Base-by-base conservation (phyloP, 352 stramenopile genomes). In the Phytopythium boreale region DNA sequence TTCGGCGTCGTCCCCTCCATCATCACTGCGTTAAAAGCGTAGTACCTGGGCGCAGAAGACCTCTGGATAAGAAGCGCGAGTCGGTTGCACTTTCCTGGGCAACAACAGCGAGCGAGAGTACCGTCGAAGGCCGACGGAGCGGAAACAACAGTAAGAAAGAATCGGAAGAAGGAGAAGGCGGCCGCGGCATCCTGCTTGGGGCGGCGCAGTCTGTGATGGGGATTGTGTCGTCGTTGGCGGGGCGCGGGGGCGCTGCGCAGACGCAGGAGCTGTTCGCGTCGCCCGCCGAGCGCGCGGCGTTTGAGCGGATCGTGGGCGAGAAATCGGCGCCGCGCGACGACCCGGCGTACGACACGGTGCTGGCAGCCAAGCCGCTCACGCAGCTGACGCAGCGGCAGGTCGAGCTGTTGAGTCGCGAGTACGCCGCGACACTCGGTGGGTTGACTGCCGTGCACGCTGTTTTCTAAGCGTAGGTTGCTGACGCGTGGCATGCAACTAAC, bases 231-330 rank as follows among this genome's bases (percentile, higher is more conserved):
- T 75, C 74, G 7, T 55, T 74, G 11, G 41, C 70, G 14, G 22
- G 59, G n/a, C 55, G 59, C 37, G 31, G 56, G 12, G 63, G 67
- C 51, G 49, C 76, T 34, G 59, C 64, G 27, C 51, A 49, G 60
- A 26, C 65, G 14, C 53, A 59, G 12, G 53, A 70, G 46, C 63
- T 86, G 34, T 90, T 90, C 56, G 62, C 77, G 34, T 89, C 81
- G 49, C 59, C 66, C 4, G 68, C 68, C 17, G 78, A 90, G 68
- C 79, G 80, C 56, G 64, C 67, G 15, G 83, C 86, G 7, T 87
- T 92, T 63, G 82, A 94, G 64, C 91, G 84, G 66, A 82, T 94
- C 59, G 72, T 89, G n/a, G 79, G 80, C 51, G 72, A 77, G 49
- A 63, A 68, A 31, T 68, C 79, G 5, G 66, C 88, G 39, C 61